Conservation (phyloP, 306 rosid species). For the Begonia peltatifolia region DNA sequence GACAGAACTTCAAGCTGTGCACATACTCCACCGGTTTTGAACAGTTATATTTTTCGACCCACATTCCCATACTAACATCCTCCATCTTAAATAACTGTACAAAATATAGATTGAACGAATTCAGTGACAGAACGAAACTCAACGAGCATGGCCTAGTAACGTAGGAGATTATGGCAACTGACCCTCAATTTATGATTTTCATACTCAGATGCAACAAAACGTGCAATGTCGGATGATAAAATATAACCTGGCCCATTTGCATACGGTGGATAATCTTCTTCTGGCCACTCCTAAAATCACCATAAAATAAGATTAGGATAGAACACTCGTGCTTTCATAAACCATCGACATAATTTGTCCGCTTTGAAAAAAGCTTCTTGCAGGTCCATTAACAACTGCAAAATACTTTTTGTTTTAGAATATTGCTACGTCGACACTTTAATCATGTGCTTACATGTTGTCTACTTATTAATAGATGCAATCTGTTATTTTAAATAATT, state of each 20-base stretch:
- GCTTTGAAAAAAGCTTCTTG: background rate
- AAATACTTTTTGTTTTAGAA: too few relatives aligned
- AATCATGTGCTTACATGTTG: too few relatives aligned
- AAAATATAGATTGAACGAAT: too few relatives aligned
- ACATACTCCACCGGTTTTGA: slow-evolving; percentile 42
- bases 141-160: too few relatives aligned
- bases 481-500: too few relatives aligned
- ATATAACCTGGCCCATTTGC: slow-evolving; percentile 93
- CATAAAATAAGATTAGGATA: background rate
- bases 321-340: background rate
- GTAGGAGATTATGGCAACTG: slow-evolving; percentile 9
- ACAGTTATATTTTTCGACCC: slow-evolving; percentile 69
- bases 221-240: slow-evolving; percentile 56
- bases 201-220: slow-evolving; percentile 41
- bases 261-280: slow-evolving; percentile 77
- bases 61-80: slow-evolving; percentile 96
- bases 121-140: too few relatives aligned
- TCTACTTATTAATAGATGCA: too few relatives aligned
- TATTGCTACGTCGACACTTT: too few relatives aligned
- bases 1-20: slow-evolving; percentile 70
- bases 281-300: slow-evolving; percentile 73
- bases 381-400: background rate
- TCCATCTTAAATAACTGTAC: slow-evolving; percentile 88
- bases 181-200: slow-evolving; percentile 59
- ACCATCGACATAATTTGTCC: background rate